Base-by-base conservation (phyloP, 495 filamentous ascomycete genomes). In the Corynascus novoguineensis region DNA sequence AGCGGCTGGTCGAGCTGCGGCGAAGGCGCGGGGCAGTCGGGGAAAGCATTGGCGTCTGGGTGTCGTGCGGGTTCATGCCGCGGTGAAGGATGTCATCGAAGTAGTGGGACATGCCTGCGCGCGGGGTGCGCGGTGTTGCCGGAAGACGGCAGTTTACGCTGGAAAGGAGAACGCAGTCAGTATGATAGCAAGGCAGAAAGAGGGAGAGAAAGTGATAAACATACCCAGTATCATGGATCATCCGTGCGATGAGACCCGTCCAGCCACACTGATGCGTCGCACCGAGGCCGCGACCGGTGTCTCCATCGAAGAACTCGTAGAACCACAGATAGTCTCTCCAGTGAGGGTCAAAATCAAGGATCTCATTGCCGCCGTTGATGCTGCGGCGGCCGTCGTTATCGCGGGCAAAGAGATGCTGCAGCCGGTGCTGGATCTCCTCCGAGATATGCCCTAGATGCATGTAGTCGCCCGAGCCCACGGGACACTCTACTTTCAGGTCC, bases 381-480 rank as follows among this genome's bases (percentile, higher is more conserved):
- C 91, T 92, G 25, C 93, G 82, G 5, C 88, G 82, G 40, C 92
- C 92, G 59, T 95, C 83, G 56, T 96, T 87, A 51, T 83, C 83
- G 4, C 87, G 81, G 11, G 86, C 85, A 67, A 96, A 92, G 31
- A 97, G 75, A 70, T 97, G 92, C 73, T 96, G 91, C 61, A 97
- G 75, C 5, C 92, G 86, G 69, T 97, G 92, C 72, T 97, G 92
- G 37, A 97, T 82, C 67, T 97, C 93, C 65, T 97, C 92, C 3
- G 92, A 90, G n/a, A 97, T 88, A 62, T 95, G 89, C 8, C 92
- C 92, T 7, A 97, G 78, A 68, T 97, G 92, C 93, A 97, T 97
- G 62, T 84, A 87, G 49, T 96, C 90, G 11, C 92, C 92, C 19
- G 92, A 96, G 25, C 92, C 91, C 3, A 89, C 92, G 1, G 93